phyloP scores from a whole-genome alignment of 2,329 filamentous ascomycete species.

The Phaeosphaeriaceae sp. region DNA sequence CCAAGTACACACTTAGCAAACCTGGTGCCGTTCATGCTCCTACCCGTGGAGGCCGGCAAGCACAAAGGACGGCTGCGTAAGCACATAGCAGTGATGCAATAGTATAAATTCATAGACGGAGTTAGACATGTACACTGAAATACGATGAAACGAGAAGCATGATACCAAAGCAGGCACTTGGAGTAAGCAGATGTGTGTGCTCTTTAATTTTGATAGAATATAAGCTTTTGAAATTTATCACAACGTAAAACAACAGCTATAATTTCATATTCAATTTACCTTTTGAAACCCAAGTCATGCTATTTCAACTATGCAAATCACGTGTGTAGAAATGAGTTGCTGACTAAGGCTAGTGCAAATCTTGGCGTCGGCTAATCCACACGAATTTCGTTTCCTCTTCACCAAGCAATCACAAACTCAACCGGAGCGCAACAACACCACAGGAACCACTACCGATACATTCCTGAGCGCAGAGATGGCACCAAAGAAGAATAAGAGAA shows the following conservation, averaged over 20 bases:
- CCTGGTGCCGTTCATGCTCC: slow-evolving; percentile 50
- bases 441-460: slow-evolving; percentile 33
- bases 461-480: slow-evolving; percentile 63
- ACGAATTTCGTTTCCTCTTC: slow-evolving; percentile 12
- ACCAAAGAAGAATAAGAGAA: slow-evolving; percentile 82
- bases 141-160: slow-evolving; percentile 13
- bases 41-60: slow-evolving; percentile 32
- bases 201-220: too few relatives aligned
- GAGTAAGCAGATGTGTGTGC: background rate
- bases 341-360: slow-evolving; percentile 21
- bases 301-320: too few relatives aligned
- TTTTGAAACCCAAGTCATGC: too few relatives aligned
- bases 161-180: slow-evolving; percentile 15
- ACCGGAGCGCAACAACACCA: slow-evolving; percentile 46
- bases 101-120: slow-evolving; percentile 5
- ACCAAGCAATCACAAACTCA: slow-evolving; percentile 14
- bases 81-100: background rate
- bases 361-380: slow-evolving; percentile 24
- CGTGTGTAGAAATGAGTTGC: background rate
- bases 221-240: too few relatives aligned
- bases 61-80: slow-evolving; percentile 38
- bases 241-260: too few relatives aligned
- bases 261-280: too few relatives aligned
- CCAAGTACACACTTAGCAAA: slow-evolving; percentile 74
- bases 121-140: slow-evolving; percentile 5